Percentiles rank a stretch among this genome's conserved stretches.
Evolutionary conservation across 1,284 basidiomycete genomes (phyloP).

Genomic region (Apiotrichum porosum): DNA sequence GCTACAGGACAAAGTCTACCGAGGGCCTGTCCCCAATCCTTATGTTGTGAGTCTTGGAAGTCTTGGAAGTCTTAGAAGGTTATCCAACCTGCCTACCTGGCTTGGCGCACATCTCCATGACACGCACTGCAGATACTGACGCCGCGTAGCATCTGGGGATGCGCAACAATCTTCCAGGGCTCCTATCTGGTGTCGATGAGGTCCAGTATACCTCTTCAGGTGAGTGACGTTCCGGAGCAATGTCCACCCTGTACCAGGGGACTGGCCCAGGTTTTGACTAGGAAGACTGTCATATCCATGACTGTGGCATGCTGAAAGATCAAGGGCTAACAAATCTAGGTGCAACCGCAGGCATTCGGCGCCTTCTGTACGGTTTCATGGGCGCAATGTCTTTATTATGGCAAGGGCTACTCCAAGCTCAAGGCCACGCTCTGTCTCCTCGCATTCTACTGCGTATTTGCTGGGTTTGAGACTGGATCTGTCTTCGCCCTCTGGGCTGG

Average conservation of each 20-base stretch:
- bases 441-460: slow-evolving; percentile 52
- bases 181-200: slow-evolving; percentile 64
- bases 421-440: slow-evolving; percentile 49
- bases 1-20: slow-evolving; percentile 64
- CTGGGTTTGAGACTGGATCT: slow-evolving; percentile 59
- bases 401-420: slow-evolving; percentile 34
- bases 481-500: slow-evolving; percentile 57
- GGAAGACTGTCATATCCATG: too few species aligned
- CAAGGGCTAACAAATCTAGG: slow-evolving; percentile 10
- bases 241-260: too few species aligned
- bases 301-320: too few species aligned
- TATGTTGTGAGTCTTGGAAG: slow-evolving; percentile 52
- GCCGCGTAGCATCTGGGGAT: slow-evolving; percentile 56
- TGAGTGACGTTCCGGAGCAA: slow-evolving; percentile 5
- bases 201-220: slow-evolving; percentile 62
- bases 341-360: slow-evolving; percentile 72
- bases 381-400: slow-evolving; percentile 64
- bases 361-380: slow-evolving; percentile 61
- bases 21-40: slow-evolving; percentile 67
- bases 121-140: neutral
- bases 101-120: too few species aligned
- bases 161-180: slow-evolving; percentile 62
- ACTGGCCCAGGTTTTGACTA: too few species aligned
- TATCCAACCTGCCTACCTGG: too few species aligned
- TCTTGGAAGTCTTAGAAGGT: too few species aligned